Conservation (phyloP, 73 alveolate species). For the Stentor coeruleus region DNA sequence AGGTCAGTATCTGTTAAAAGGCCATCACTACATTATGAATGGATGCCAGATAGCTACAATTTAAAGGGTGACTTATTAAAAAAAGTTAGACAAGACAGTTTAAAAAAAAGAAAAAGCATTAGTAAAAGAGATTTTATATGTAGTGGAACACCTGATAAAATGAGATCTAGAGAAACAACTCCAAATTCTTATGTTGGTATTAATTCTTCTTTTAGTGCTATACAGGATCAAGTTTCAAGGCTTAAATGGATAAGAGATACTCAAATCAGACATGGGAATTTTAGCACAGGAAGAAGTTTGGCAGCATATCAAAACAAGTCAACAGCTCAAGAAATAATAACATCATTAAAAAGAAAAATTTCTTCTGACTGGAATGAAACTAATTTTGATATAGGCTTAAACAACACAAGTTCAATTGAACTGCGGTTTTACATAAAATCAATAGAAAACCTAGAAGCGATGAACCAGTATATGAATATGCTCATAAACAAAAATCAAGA, state of each 20-base stretch:
- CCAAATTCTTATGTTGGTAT: not conserved
- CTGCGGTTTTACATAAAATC: not conserved
- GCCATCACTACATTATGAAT: not conserved
- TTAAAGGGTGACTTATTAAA: not conserved
- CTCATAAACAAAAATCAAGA: not conserved
- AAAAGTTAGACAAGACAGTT: not conserved
- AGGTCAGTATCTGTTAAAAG: not conserved
- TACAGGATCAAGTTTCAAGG: not conserved
- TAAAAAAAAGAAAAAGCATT: not conserved
- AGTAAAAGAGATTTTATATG: not conserved
- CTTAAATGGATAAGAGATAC: not conserved
- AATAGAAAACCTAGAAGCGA: not conserved
- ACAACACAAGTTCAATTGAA: not conserved
- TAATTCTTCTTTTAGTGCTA: not conserved
- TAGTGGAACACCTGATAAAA: not conserved
- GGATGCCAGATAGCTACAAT: not conserved
- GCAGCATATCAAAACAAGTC: not conserved
- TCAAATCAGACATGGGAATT: not conserved
- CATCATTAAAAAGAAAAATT: not conserved
- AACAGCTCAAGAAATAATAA: not conserved
- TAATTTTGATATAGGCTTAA: not conserved
- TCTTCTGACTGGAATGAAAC: not conserved
- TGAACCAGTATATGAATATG: not conserved
- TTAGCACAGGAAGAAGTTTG: not conserved
- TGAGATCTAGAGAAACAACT: not conserved